Base-by-base conservation (phyloP, 2,329 filamentous ascomycete species). In the Cladosporium sphaerospermum region DNA sequence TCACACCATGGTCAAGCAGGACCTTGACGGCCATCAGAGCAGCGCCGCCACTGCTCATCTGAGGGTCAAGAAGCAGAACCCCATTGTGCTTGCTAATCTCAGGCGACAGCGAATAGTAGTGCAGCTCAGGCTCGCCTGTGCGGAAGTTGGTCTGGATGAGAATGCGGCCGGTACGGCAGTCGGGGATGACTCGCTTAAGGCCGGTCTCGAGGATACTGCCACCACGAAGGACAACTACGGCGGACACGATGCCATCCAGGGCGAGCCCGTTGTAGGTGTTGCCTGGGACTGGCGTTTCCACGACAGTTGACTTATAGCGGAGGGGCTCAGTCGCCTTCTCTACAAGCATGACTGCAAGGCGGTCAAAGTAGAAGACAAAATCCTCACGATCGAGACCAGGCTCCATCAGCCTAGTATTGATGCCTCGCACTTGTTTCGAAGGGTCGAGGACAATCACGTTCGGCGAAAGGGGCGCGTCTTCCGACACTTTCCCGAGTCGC, bases 341-440 rank as follows among this genome's bases (percentile, higher is more conserved):
- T 44, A 97, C 81, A 23, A 97, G 77, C 49, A 96, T 76, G n/a
- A 87, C 83, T 2, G 88, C 83, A 36, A 97, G 76, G 36, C 93
- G 82, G 70, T 99, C 90, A 69, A 97, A 96, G 71, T 97, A 97
- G 71, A 97, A 97, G 57, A 96, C 89, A 67, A 96, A 97, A 62
- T 97, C 91, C 66, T 96, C 92, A 40, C 88, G 80, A 6, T 80
- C 76, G 0, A 89, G 92, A 45, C 84, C 79, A 14, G 88, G 85
- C 62, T 93, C 81, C 65, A 95, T 86, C 39, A 99, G 81, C 53
- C 96, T 87, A 0, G 91, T 96, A 67, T 89, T 91, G 81, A 99
- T 96, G 44, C 84, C 91, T 53, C 78, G 79, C 52, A 96, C 78
- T 69, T 99, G 93, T 8, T 84, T 80, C 1, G 88, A 95, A 57